Conservation (phyloP, 768 basidiomycete genomes). For the Leccinum incarnatum region DNA sequence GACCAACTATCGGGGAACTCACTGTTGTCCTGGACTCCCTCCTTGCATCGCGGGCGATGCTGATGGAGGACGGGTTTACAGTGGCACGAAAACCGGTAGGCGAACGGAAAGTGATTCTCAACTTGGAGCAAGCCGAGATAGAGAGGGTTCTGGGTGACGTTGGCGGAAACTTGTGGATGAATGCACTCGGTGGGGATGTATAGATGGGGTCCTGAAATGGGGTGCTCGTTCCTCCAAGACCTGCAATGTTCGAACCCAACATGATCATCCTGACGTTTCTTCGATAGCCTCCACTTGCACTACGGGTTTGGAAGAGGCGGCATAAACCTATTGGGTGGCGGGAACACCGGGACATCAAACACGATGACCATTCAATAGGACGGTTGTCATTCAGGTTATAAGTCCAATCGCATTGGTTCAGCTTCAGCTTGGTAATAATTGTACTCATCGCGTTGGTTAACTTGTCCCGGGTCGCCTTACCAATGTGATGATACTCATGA, state of each 20-base stretch:
- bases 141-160: constrained; percentile 82
- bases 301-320: neutral
- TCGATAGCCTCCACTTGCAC: neutral
- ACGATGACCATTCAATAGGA: neutral
- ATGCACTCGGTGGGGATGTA: constrained; percentile 30
- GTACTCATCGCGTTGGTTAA: neutral
- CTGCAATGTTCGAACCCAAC: neutral
- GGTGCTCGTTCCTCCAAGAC: neutral
- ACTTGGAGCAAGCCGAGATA: constrained; percentile 80
- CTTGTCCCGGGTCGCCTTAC: neutral
- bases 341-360: neutral
- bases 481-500: neutral
- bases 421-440: neutral
- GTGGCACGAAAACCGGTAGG: constrained; percentile 53
- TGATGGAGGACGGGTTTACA: constrained; percentile 62
- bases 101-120: constrained; percentile 75
- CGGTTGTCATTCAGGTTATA: neutral
- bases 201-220: constrained; percentile 2
- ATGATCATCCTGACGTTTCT: neutral
- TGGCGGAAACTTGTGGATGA: constrained; percentile 69
- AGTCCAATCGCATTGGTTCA: neutral
- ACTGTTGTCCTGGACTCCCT: constrained; percentile 70
- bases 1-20: constrained; percentile 64
- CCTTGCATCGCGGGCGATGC: constrained; percentile 70
- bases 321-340: neutral